Evolutionary conservation across 352 stramenopile genomes (phyloP).

Genomic region (Globisporangium splendens): DNA sequence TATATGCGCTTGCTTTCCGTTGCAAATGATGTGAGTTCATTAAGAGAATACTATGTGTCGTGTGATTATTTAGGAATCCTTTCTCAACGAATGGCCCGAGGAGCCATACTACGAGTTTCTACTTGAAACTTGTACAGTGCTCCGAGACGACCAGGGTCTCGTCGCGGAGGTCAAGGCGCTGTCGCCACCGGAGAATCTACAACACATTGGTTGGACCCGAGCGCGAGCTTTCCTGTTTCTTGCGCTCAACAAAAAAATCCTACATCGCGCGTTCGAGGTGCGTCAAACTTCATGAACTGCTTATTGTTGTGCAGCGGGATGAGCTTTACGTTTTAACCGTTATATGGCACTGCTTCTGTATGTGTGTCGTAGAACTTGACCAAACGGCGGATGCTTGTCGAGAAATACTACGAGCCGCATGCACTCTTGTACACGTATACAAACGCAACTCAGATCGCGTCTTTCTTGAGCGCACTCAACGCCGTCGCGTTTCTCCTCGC

Average conservation of each 20-base stretch:
- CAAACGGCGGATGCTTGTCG: conserved; percentile 56
- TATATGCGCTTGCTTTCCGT: too few species aligned
- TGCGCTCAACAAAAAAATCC: conserved; percentile 72
- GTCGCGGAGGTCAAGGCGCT: conserved; percentile 45
- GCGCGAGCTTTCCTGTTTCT: conserved; percentile 59
- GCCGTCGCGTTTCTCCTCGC: conserved; percentile 58
- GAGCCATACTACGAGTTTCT: conserved; percentile 73
- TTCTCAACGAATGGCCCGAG: conserved; percentile 53
- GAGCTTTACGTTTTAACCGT: background rate
- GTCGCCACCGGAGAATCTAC: conserved; percentile 26
- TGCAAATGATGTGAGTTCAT: too few species aligned
- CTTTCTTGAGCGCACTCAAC: conserved; percentile 68
- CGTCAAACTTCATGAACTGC: background rate
- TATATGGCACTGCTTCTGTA: too few species aligned
- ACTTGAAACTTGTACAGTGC: conserved; percentile 47
- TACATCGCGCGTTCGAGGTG: conserved; percentile 67
- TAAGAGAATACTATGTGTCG: background rate
- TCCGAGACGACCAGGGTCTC: conserved; percentile 70
- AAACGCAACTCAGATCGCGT: conserved; percentile 41
- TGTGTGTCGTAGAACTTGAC: conserved; percentile 45
- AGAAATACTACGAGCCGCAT: conserved; percentile 57
- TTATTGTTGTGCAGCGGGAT: background rate
- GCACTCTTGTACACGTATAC: conserved; percentile 70
- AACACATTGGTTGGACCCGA: conserved; percentile 62
- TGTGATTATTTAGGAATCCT: conserved; percentile 28